Evolutionary conservation across 352 stramenopile species (phyloP).

Genomic region (Phytopythium boreale): DNA sequence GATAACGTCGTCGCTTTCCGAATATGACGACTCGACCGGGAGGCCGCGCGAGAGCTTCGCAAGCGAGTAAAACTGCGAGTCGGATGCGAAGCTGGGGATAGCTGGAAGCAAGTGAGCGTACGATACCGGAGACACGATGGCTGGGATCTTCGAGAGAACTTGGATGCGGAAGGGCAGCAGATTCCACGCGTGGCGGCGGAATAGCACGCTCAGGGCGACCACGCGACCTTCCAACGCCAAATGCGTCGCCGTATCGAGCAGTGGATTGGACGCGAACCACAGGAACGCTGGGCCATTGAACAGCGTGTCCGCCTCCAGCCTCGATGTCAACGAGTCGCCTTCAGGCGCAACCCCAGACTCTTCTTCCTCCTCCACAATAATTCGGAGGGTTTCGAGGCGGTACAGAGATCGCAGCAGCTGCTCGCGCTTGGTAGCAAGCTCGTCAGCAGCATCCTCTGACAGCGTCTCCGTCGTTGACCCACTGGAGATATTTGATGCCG

Average conservation of each 20-base stretch:
- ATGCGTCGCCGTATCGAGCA: conserved; percentile 37
- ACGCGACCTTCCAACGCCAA: conserved; percentile 52
- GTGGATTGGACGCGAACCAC: conserved; percentile 24
- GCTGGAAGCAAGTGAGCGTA: conserved; percentile 56
- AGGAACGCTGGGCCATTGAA: conserved; percentile 22
- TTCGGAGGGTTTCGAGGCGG: conserved; percentile 44
- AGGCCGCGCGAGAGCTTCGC: background rate
- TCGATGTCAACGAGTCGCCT: background rate
- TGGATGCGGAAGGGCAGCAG: conserved; percentile 43
- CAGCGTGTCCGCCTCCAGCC: conserved; percentile 20
- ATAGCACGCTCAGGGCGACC: conserved; percentile 36
- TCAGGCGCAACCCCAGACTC: background rate
- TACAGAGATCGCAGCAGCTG: conserved; percentile 37
- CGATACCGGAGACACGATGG: conserved; percentile 24
- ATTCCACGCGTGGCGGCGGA: conserved; percentile 49
- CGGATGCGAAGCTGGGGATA: conserved; percentile 20
- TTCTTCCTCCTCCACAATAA: conserved; percentile 32
- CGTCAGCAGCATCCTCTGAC: conserved; percentile 4
- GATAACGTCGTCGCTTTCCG: conserved; percentile 12
- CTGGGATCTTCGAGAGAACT: conserved; percentile 45
- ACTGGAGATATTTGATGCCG: conserved; percentile 10
- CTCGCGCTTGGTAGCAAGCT: conserved; percentile 15
- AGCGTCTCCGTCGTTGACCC: conserved; percentile 2
- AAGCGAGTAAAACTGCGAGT: conserved; percentile 49
- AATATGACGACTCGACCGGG: background rate